Evolutionary conservation across 2,329 filamentous ascomycete species (phyloP), one percentile per base, ranked within the genome.

Genomic region (Rhytidhysteron rufulum): DNA sequence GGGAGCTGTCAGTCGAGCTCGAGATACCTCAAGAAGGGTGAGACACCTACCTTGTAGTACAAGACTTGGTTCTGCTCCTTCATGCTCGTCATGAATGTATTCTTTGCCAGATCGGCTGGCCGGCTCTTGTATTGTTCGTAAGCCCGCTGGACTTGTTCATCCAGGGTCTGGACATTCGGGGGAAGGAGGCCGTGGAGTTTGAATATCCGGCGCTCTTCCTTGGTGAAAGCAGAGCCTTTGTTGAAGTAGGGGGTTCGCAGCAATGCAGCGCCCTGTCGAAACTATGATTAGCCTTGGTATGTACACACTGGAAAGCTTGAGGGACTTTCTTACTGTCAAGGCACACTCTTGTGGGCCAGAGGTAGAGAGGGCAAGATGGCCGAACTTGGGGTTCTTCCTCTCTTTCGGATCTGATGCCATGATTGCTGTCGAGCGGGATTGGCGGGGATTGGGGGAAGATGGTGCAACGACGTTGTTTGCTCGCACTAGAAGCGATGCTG

Each of bases 31-130:
- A 24, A 39, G 7, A 4, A 25, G 17, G n/a, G 11, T 19, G 10
- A 16, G 11, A 6, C 22, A 48, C 67, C 47, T 51, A 86, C 84
- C 60, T 74, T 82, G 63, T 83, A 94, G 61, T 87, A 95, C 2
- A 95, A 66, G 1, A 94, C 86, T 45, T 86, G 78, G 64, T 93
- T 95, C 64, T 95, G 89, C 53, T 88, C 82, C 56, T 88, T 89
- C 70, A 95, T 72, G 36, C 84, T 88, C 0, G 85, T 86, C 73
- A 95, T 77, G 58, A 95, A 95, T 0, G 87, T 90, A 54, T 95
- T 95, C 69, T 93, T 94, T 29, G 83, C 83, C 27, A 95, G 66
- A 47, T 84, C 77, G 58, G 83, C 78, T 0, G 66, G 59, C 3
- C 78, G 73, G 2, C 72, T 78, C 16, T 67, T 70, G 65, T 90